Evolutionary conservation across 176 grass and related monocot genomes (phyloP).

Genomic region (Zea luxurians): DNA sequence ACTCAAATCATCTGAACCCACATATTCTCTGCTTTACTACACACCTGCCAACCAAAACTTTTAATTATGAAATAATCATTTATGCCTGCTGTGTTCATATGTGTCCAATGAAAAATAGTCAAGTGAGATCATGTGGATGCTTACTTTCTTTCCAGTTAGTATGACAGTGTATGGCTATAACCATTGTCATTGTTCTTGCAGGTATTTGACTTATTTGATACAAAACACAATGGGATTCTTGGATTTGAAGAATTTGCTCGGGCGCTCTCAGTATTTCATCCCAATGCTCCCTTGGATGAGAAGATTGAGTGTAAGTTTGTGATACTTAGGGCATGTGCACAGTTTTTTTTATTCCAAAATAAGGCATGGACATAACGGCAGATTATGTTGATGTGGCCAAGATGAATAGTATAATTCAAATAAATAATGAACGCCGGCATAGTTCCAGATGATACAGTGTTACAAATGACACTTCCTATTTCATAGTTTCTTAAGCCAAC

Average conservation of each 20-base stretch:
- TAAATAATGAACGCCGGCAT: background rate
- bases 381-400: background rate
- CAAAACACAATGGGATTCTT: constrained; percentile 92
- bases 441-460: background rate
- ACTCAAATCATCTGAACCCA: constrained; percentile 11
- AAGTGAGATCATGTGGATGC: background rate
- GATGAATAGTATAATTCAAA: no score
- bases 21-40: background rate
- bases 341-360: background rate
- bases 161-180: background rate
- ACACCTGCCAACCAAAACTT: background rate
- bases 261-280: constrained; percentile 95
- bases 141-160: background rate
- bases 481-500: background rate
- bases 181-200: constrained; percentile 35
- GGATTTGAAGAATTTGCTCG: constrained; percentile 96
- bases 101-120: background rate
- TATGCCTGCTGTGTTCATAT: background rate
- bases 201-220: constrained; percentile 99
- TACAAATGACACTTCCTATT: background rate
- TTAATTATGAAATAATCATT: background rate
- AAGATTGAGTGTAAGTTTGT: constrained; percentile 85
- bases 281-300: constrained; percentile 75
- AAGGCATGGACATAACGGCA: background rate
- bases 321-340: constrained; percentile 3